A percentile compares a stretch with the other conserved stretches of the same genome.
Evolutionary conservation across 176 grass and related monocot species (phyloP).

Genomic region (Carex pumila): DNA sequence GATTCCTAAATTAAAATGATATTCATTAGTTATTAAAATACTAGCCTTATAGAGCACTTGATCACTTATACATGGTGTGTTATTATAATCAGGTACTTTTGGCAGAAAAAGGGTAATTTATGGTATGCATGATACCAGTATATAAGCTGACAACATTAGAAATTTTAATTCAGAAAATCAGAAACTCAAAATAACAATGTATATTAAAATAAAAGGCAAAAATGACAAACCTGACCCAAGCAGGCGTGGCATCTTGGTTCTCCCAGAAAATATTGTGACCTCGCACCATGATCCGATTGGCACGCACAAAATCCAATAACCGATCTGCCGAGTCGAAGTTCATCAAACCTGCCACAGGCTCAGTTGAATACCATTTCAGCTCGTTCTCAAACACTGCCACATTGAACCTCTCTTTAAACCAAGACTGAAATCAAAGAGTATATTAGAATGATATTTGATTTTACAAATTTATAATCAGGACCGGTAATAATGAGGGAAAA

Average conservation of each 20-base stretch:
- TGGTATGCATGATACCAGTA: neutral
- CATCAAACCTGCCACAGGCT: constrained; percentile 58
- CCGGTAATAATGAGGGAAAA: too few species aligned
- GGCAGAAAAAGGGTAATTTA: neutral
- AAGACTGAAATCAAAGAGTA: constrained; percentile 29
- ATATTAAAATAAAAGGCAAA: neutral
- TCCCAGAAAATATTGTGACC: constrained; percentile 99
- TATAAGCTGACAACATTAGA: neutral
- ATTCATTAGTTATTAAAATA: neutral
- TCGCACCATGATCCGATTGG: constrained; percentile 68
- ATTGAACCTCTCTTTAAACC: constrained; percentile 90
- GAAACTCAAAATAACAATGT: neutral
- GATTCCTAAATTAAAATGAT: constrained; percentile 16
- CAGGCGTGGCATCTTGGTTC: constrained; percentile 75
- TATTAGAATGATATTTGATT: neutral
- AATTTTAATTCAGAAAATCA: neutral
- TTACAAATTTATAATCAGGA: neutral
- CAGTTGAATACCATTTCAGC: constrained; percentile 97
- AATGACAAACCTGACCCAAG: constrained; percentile 45
- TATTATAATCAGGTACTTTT: neutral
- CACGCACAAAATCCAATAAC: constrained; percentile 81
- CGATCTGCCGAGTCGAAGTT: constrained; percentile 59
- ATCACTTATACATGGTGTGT: neutral
- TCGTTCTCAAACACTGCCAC: constrained; percentile 96
- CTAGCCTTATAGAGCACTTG: neutral